Base-by-base conservation (phyloP, 331 rosid species). In the Pyrus hybrid region DNA sequence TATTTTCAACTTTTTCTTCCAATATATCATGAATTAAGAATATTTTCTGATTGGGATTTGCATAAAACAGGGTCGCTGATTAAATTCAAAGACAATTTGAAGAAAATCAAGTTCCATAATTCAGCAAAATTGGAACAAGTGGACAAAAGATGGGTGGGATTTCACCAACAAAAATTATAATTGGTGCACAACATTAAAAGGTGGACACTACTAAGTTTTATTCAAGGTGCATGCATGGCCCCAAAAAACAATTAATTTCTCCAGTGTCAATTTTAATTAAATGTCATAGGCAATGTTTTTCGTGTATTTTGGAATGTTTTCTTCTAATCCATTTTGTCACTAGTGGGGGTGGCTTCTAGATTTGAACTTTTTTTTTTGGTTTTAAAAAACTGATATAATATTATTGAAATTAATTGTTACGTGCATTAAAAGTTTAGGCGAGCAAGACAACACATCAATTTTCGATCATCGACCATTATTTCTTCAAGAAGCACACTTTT, bases 171-270 rank as follows among this genome's bases (percentile, higher is more conserved):
- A 13, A 26, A 61, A 25, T 61, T 61, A 4, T 25, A 61, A 3
- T 5, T 3, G 67, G 35, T 62, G n/a, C 35, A 6, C 35, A 25
- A 49, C 7, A 49, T 49, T 17, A 49, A 49, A 51, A 5, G 21
- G 57, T 51, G 9, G 3, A 61, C 18, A 61, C 18, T 25, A 25
- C 35, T 25, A 61, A 3, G 66, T 6, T 9, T 25, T 17, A 16
- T 22, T 13, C 14, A 37, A 58, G 78, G 74, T 67, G 28, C 79
- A 73, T 66, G 83, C 67, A 57, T 66, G 17, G 75, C 53, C 77
- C 26, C 22, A 56, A 35, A 63, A 30, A 20, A 29, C 23, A 21
- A 17, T 58, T 30, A 13, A 64, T 30, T 49, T 73, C 30, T 11
- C 11, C 20, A n/a, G 13, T 7, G 43, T 13, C 68, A 72, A 28